These are phyloP conservation scores for Rubia tinctorum DNA, from an alignment of 305 asterid species.

Conservation along the genomic window DNA sequence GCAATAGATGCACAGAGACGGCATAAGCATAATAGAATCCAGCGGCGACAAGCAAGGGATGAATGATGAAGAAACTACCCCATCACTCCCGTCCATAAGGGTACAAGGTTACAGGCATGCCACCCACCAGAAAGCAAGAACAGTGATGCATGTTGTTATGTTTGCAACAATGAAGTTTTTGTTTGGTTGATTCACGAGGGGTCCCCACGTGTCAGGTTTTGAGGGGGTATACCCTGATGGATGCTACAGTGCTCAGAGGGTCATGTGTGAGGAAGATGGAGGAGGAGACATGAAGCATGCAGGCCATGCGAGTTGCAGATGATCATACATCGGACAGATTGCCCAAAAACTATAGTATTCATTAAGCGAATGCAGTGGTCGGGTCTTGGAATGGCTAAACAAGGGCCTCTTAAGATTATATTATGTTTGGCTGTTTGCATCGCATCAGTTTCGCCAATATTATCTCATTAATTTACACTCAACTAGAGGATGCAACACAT, in stretches of 20 bases:
- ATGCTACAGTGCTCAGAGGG: slow-evolving; percentile 18
- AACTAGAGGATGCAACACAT: not conserved
- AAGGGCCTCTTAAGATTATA: not conserved
- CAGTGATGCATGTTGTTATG: slow-evolving; percentile 12
- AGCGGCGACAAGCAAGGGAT: too few species aligned
- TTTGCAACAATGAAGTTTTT: not conserved
- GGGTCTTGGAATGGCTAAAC: not conserved
- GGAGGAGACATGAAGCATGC: slow-evolving; percentile 28
- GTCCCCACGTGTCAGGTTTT: slow-evolving; percentile 15
- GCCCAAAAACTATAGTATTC: too few species aligned
- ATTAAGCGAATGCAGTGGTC: too few species aligned
- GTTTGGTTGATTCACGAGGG: slow-evolving; percentile 8
- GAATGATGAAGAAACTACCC: slow-evolving; percentile 9
- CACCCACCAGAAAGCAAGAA: not conserved
- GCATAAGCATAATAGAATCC: too few species aligned
- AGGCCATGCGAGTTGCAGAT: slow-evolving; percentile 28
- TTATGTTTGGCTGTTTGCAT: too few species aligned
- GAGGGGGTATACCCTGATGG: slow-evolving; percentile 21
- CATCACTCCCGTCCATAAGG: not conserved
- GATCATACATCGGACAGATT: too few species aligned
- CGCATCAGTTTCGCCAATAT: not conserved
- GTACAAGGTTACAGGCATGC: not conserved
- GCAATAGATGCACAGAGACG: too few species aligned
- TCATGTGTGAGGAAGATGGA: slow-evolving; percentile 20
- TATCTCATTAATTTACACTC: not conserved